Conservation (phyloP, 2,329 filamentous ascomycete species). For the Rasamsonia emersonii region DNA sequence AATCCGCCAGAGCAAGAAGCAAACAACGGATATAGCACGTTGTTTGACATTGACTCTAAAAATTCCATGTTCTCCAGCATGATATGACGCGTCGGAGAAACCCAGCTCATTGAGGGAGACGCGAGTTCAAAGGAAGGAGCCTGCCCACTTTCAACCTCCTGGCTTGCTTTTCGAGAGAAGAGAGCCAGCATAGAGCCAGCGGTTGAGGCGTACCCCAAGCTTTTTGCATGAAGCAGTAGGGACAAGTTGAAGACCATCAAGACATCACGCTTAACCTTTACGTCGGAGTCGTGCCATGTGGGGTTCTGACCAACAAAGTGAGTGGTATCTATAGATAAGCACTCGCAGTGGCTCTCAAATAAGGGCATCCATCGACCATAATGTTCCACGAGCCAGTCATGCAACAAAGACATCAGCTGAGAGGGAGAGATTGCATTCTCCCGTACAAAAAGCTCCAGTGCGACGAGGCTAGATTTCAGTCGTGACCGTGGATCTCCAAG, state of each 20-base stretch:
- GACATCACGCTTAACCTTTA: conserved; percentile 13
- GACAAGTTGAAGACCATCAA: conserved; percentile 23
- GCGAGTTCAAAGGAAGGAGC: conserved; percentile 1
- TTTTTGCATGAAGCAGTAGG: conserved; percentile 23
- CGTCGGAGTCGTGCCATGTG: conserved; percentile 9
- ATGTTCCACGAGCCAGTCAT: conserved; percentile 26
- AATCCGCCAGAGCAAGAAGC: conserved; percentile 25
- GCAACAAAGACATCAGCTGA: conserved; percentile 22
- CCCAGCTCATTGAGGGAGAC: conserved; percentile 24
- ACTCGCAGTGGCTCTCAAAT: conserved; percentile 24
- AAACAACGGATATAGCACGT: conserved; percentile 30
- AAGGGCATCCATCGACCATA: conserved; percentile 22
- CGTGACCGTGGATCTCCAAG: conserved; percentile 31
- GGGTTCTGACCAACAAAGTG: conserved; percentile 10
- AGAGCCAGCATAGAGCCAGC: conserved; percentile 20
- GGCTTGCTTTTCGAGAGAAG: conserved; percentile 22
- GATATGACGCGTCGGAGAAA: conserved; percentile 26
- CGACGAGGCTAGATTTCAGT: conserved; percentile 28
- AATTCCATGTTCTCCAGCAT: conserved; percentile 27
- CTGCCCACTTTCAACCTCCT: conserved; percentile 1
- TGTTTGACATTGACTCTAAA: conserved; percentile 27
- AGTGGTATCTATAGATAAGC: conserved; percentile 18
- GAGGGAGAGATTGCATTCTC: conserved; percentile 25
- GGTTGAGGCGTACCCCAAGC: conserved; percentile 20
- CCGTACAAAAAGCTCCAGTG: conserved; percentile 29